A percentile compares a stretch with the other conserved stretches of the same genome.
Evolutionary conservation across 192 early-diverging fungal species (phyloP).

Genomic region (Backusella tuberculispora): DNA sequence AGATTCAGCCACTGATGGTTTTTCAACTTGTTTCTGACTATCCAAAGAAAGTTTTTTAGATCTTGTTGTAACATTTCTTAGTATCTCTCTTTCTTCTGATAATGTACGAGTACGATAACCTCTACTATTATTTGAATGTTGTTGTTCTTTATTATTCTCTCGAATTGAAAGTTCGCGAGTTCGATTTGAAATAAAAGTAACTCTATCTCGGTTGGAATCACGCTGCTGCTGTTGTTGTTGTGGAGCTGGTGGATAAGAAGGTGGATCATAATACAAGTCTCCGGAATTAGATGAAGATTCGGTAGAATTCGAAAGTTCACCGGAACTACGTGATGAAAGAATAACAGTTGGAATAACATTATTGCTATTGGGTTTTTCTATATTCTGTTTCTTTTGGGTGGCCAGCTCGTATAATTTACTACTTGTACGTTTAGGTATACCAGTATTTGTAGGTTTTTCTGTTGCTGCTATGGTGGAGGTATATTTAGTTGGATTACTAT

Average conservation of each 20-base stretch:
- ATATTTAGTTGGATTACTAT: not conserved
- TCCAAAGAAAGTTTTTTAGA: not conserved
- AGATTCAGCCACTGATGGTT: conserved; percentile 1
- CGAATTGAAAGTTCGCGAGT: not conserved
- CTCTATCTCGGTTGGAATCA: not conserved
- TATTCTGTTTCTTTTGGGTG: not conserved
- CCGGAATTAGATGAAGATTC: conserved; percentile 3
- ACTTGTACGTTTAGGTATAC: conserved; percentile 1
- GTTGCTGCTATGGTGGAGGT: not conserved
- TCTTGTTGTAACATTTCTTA: not conserved
- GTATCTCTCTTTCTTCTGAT: not conserved
- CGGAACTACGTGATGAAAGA: not conserved
- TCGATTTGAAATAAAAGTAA: not conserved
- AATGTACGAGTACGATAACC: not conserved
- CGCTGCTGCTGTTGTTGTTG: too few species aligned
- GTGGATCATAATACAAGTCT: not conserved
- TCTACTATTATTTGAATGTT: too few species aligned
- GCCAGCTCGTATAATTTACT: conserved; percentile 2
- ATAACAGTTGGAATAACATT: not conserved
- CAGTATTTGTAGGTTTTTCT: not conserved
- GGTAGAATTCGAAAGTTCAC: conserved; percentile 5
- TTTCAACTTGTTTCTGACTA: not conserved
- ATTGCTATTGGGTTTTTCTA: not conserved
- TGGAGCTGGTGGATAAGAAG: not conserved
- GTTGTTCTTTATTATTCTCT: too few species aligned